A percentile compares a stretch with the other conserved stretches of the same genome.
phyloP scores from a whole-genome alignment of 306 rosid species.

The Medicago lupulina region DNA sequence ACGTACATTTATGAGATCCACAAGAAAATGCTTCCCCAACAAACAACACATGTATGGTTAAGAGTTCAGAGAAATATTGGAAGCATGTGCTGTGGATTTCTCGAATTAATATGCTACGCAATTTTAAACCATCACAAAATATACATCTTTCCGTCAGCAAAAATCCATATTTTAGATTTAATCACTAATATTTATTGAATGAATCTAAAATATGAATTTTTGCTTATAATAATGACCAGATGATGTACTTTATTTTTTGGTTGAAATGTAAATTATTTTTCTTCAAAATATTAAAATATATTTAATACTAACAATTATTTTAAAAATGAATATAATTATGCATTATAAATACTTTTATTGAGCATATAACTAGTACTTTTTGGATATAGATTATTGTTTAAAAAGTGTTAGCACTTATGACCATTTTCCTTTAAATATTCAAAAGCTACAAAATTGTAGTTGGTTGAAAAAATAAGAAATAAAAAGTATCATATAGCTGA shows the following conservation, averaged over 20 bases:
- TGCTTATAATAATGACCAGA: too few species aligned
- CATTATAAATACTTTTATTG: too few species aligned
- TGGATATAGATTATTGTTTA: not conserved
- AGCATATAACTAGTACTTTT: too few species aligned
- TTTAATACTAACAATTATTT: too few species aligned
- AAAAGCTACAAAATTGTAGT: not conserved
- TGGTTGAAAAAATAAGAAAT: not conserved
- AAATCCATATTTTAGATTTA: too few species aligned
- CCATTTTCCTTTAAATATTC: conserved; percentile 1
- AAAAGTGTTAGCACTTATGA: not conserved
- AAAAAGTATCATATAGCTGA: not conserved
- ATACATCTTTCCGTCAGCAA: not conserved
- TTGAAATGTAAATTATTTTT: too few species aligned
- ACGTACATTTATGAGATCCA: conserved; percentile 41
- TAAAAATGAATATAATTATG: too few species aligned
- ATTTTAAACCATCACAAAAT: not conserved
- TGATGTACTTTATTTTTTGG: not conserved
- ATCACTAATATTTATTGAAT: too few species aligned
- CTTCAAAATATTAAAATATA: too few species aligned
- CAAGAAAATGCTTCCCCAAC: conserved; percentile 46
- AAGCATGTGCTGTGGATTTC: not conserved
- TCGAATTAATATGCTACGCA: not conserved
- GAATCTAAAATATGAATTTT: too few species aligned
- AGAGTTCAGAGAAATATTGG: not conserved
- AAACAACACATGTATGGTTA: conserved; percentile 30